Conservation (phyloP, 192 early-diverging fungal genomes). For the Lobosporangium transversale region DNA sequence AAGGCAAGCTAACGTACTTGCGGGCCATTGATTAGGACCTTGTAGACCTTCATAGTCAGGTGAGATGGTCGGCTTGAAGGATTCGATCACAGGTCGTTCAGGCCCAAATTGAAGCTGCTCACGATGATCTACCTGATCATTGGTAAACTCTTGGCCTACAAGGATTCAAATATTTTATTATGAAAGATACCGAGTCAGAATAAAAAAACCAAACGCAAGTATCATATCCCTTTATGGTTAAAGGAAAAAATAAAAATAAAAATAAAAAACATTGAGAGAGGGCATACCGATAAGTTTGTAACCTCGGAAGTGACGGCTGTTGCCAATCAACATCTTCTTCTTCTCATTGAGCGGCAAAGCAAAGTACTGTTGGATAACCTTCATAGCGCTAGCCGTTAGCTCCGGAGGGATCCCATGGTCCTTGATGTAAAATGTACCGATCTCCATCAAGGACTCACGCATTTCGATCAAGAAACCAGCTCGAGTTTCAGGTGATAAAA, state of each 20-base stretch:
- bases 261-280: too few relatives aligned
- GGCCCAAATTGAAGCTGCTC: conserved; percentile 71
- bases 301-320: conserved; percentile 68
- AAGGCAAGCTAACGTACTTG: conserved; percentile 21
- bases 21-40: conserved; percentile 72
- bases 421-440: conserved; percentile 69
- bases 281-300: conserved; percentile 59
- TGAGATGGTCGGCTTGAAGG: conserved; percentile 13
- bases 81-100: conserved; percentile 33
- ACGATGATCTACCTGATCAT: conserved; percentile 44
- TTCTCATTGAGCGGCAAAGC: conserved; percentile 63
- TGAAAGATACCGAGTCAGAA: too few relatives aligned
- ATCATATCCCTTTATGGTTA: too few relatives aligned
- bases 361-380: conserved; percentile 54
- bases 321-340: conserved; percentile 59
- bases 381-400: conserved; percentile 34
- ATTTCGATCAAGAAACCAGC: conserved; percentile 54
- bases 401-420: conserved; percentile 52
- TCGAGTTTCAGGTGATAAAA: conserved; percentile 15
- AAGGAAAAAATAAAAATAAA: neutral
- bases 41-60: conserved; percentile 59
- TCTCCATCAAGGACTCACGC: conserved; percentile 55
- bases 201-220: too few relatives aligned
- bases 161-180: neutral
- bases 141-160: conserved; percentile 39